Percentiles rank a stretch among this genome's conserved stretches.
Evolutionary conservation across 2,329 filamentous ascomycete genomes (phyloP).

Genomic region (Fusarium piperis): DNA sequence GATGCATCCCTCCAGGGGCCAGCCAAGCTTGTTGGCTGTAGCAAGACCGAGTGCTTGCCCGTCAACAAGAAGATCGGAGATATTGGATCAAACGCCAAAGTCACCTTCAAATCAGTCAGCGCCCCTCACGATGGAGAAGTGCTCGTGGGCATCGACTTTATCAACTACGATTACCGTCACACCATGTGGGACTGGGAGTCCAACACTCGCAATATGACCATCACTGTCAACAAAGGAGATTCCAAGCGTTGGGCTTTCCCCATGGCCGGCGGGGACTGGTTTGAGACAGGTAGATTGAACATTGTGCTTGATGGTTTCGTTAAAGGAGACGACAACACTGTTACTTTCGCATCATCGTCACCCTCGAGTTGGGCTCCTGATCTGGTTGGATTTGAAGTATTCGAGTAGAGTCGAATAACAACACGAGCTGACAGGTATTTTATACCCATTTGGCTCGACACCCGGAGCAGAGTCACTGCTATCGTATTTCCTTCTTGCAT

Average conservation of each 20-base stretch:
- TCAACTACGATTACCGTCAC: constrained; percentile 62
- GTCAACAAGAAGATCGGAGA: constrained; percentile 54
- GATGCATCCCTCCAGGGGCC: constrained; percentile 50
- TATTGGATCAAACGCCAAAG: constrained; percentile 45
- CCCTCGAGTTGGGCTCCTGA: constrained; percentile 50
- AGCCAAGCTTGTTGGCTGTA: constrained; percentile 49
- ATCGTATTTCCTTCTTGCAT: background rate
- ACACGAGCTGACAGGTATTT: background rate
- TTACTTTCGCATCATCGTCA: constrained; percentile 47
- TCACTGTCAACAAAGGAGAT: constrained; percentile 55
- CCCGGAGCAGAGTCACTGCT: background rate
- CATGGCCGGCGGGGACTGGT: constrained; percentile 61
- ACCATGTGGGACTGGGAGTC: constrained; percentile 54
- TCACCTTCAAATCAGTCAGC: constrained; percentile 48
- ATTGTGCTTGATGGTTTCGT: constrained; percentile 58
- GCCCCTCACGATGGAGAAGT: constrained; percentile 46
- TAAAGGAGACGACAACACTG: constrained; percentile 49
- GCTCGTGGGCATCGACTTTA: constrained; percentile 59
- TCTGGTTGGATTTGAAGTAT: constrained; percentile 54
- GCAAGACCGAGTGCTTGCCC: constrained; percentile 52
- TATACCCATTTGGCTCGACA: background rate
- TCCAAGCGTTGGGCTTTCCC: constrained; percentile 60
- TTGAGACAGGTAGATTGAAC: constrained; percentile 56
- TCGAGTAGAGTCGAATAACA: background rate
- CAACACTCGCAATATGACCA: constrained; percentile 61